These are phyloP conservation scores for Trichosanthes truncata DNA, from an alignment of 306 rosid genomes.

Conservation along the genomic window DNA sequence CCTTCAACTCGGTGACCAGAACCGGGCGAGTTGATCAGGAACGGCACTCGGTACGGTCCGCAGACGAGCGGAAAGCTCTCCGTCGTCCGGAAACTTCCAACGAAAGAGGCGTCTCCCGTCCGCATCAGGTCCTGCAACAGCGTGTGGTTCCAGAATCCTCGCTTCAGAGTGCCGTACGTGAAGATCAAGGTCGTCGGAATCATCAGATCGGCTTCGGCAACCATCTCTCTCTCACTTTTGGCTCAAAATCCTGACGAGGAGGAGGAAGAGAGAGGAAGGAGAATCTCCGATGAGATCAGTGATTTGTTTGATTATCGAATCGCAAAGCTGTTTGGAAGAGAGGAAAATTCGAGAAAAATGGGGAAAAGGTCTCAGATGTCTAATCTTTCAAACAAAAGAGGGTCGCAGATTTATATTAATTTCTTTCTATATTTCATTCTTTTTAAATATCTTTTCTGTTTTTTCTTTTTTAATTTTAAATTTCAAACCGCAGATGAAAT, in stretches of 20 bases:
- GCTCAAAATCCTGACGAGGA: neutral
- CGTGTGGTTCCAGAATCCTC: slow-evolving; percentile 56
- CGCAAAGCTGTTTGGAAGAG: neutral
- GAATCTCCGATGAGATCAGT: neutral
- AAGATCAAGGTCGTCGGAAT: slow-evolving; percentile 25
- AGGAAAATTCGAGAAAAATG: neutral
- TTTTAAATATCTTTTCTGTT: neutral
- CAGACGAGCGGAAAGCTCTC: slow-evolving; percentile 49
- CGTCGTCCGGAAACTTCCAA: slow-evolving; percentile 36
- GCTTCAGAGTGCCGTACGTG: slow-evolving; percentile 62
- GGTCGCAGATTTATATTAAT: neutral
- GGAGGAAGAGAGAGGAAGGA: no score
- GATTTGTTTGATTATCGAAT: neutral
- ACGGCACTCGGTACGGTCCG: slow-evolving; percentile 72
- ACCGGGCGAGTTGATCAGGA: slow-evolving; percentile 56
- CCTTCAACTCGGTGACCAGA: slow-evolving; percentile 46
- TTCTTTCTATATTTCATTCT: neutral
- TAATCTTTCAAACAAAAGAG: no score
- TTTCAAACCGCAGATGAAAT: neutral
- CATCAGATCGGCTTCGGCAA: neutral
- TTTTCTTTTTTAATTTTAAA: no score
- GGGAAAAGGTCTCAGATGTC: neutral
- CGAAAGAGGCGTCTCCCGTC: slow-evolving; percentile 52
- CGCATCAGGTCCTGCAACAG: slow-evolving; percentile 53
- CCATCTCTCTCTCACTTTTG: slow-evolving; percentile 1